Percentiles rank a stretch among this genome's conserved stretches.
phyloP scores from a whole-genome alignment of 371 early-diverging fungal genomes.

The Saksenaea vasiformis region DNA sequence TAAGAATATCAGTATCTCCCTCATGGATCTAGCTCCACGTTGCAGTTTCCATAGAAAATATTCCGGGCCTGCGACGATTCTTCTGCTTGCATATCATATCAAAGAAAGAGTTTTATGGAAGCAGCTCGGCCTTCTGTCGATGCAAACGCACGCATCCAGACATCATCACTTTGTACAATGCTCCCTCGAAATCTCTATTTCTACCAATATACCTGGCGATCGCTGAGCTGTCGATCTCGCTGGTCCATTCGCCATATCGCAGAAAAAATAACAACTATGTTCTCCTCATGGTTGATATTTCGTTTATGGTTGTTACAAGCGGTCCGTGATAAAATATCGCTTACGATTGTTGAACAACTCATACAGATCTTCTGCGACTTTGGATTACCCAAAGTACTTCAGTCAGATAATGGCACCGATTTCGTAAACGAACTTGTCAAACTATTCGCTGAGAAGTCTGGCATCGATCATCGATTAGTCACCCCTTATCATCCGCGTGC shows the following conservation, averaged over 20 bases:
- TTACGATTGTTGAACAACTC: slow-evolving; percentile 12
- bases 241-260: slow-evolving; percentile 17
- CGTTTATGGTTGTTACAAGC: slow-evolving; percentile 18
- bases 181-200: slow-evolving; percentile 18
- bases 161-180: no score
- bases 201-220: slow-evolving; percentile 19
- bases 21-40: no score
- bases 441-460: slow-evolving; percentile 1
- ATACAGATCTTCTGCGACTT: slow-evolving; percentile 18
- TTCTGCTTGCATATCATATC: no score
- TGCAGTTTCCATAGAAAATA: no score
- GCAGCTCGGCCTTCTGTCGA: no score
- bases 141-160: no score
- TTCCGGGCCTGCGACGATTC: no score
- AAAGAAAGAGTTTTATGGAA: no score
- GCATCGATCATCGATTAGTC: slow-evolving; percentile 20
- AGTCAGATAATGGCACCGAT: slow-evolving; percentile 32
- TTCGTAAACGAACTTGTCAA: slow-evolving; percentile 25
- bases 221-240: slow-evolving; percentile 29
- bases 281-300: slow-evolving; percentile 25
- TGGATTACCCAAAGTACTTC: slow-evolving; percentile 24
- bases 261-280: slow-evolving; percentile 10
- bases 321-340: slow-evolving; percentile 16
- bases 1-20: no score
- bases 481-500: slow-evolving; percentile 24